These are phyloP conservation scores for Erodium chrysanthum DNA, from an alignment of 441 rosid species.

Conservation along the genomic window DNA sequence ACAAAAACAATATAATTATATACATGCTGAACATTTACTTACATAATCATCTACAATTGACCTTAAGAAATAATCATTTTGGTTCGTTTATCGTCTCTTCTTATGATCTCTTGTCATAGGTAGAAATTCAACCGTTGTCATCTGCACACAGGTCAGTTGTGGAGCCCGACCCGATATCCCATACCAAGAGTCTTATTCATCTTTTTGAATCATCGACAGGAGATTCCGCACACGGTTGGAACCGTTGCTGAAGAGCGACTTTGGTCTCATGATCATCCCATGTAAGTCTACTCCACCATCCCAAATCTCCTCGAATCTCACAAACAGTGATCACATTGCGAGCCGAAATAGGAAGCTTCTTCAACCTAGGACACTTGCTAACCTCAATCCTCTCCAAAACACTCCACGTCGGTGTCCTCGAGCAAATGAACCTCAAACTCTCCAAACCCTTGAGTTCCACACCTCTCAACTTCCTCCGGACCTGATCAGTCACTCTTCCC, in stretches of 20 bases:
- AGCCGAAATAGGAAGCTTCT: constrained; percentile 19
- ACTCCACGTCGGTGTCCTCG: constrained; percentile 6
- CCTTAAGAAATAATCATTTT: no score
- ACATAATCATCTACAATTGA: no score
- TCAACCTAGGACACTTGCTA: constrained; percentile 18
- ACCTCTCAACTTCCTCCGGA: constrained; percentile 15
- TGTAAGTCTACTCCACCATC: constrained; percentile 18
- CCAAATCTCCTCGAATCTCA: constrained; percentile 20
- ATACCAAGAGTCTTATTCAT: no score
- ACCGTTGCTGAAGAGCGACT: constrained; percentile 9
- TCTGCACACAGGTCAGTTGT: no score
- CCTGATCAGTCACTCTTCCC: constrained; percentile 5
- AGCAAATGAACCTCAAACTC: constrained; percentile 15
- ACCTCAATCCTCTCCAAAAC: constrained; percentile 20
- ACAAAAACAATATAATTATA: no score
- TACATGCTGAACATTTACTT: no score
- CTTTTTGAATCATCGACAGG: constrained; percentile 6
- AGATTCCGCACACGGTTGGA: background rate
- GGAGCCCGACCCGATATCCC: no score
- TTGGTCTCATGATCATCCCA: constrained; percentile 13
- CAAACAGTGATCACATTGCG: constrained; percentile 6
- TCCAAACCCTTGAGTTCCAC: constrained; percentile 17
- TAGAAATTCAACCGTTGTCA: no score
- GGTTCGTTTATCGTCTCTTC: no score
- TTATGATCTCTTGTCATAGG: no score